Conservation (phyloP, 805 yeast species). For the Kazachstania kunashirensis region DNA sequence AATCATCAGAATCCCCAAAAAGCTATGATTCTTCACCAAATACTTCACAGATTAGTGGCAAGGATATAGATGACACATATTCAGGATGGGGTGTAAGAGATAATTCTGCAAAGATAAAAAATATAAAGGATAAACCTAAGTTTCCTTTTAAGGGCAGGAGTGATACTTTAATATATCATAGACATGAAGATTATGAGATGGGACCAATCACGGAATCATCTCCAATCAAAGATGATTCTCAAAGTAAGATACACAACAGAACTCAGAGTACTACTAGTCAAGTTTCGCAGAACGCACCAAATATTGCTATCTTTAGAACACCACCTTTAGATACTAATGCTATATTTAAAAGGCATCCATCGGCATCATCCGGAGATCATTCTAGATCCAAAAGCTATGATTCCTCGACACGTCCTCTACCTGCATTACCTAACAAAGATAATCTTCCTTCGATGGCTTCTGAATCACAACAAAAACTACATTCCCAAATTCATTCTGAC, state of each 20-base stretch:
- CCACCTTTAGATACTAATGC: constrained; percentile 10
- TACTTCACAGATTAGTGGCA: background rate
- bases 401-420: background rate
- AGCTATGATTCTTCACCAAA: background rate
- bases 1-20: background rate
- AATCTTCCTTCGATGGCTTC: background rate
- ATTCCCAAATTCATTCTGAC: background rate
- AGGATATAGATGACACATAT: constrained; percentile 20
- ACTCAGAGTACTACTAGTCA: constrained; percentile 9
- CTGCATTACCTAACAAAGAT: background rate
- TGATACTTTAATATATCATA: constrained; percentile 18
- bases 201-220: background rate
- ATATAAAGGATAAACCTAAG: background rate
- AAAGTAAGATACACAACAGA: constrained; percentile 6
- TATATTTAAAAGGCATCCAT: background rate
- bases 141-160: constrained; percentile 21
- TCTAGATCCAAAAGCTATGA: background rate
- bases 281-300: constrained; percentile 3
- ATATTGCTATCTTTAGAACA: constrained; percentile 12
- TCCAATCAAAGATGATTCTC: background rate
- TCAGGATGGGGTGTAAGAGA: constrained; percentile 29
- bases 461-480: background rate
- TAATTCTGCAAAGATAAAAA: no score
- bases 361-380: background rate
- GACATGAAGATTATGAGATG: background rate